A percentile compares a stretch with the other conserved stretches of the same genome.
These are phyloP conservation scores for Helotiales sp. DNA, from an alignment of 2,329 filamentous ascomycete species.

Conservation along the genomic window DNA sequence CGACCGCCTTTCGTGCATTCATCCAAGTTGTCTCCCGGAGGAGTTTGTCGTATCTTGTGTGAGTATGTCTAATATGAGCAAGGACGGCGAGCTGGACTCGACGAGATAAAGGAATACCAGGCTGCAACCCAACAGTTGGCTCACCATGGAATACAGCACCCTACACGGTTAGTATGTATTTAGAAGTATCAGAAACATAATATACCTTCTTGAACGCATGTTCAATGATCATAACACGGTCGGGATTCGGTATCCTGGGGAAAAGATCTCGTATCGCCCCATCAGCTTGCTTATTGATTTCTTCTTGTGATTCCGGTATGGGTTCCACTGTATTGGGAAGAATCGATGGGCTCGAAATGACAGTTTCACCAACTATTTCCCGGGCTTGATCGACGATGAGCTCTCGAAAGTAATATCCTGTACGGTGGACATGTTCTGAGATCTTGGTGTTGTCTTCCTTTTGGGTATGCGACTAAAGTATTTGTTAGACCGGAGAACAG, in stretches of 20 bases:
- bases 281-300: conserved; percentile 67
- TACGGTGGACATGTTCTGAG: conserved; percentile 58
- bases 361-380: conserved; percentile 40
- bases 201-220: conserved; percentile 67
- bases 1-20: conserved; percentile 65
- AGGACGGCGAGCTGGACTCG: conserved; percentile 69
- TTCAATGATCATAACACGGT: conserved; percentile 65
- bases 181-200: conserved; percentile 23
- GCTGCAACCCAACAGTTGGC: conserved; percentile 61
- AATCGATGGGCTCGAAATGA: conserved; percentile 37
- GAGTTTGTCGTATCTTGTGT: conserved; percentile 68
- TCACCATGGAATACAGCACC: conserved; percentile 57
- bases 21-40: conserved; percentile 62
- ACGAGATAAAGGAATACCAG: conserved; percentile 61
- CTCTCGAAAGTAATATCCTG: conserved; percentile 64
- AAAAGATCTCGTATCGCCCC: conserved; percentile 67
- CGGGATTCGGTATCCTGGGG: conserved; percentile 67
- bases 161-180: conserved; percentile 44
- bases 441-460: conserved; percentile 41
- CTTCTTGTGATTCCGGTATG: conserved; percentile 62
- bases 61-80: conserved; percentile 69
- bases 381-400: conserved; percentile 62
- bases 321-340: conserved; percentile 54
- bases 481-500: background rate
- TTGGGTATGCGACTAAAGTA: conserved; percentile 15